These are phyloP conservation scores for Protomyces lactucae-debilis DNA, from an alignment of 1,139 yeast species.

Conservation along the genomic window DNA sequence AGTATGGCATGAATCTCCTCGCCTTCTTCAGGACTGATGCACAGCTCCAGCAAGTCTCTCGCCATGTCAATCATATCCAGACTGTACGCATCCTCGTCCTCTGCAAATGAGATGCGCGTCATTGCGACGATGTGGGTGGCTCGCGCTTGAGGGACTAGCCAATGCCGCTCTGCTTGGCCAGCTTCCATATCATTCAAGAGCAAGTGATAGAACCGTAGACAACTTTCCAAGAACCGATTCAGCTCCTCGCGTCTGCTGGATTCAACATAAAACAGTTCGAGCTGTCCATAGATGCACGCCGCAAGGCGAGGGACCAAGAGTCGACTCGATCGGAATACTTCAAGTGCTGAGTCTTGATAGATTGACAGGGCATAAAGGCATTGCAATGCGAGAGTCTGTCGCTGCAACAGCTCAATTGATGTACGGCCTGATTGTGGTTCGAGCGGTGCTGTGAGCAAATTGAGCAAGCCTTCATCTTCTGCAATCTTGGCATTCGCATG, in stretches of 20 bases:
- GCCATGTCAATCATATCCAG: conserved; percentile 25
- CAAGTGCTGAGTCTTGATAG: conserved; percentile 6
- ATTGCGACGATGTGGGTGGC: conserved; percentile 21
- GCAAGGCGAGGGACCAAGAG: conserved; percentile 15
- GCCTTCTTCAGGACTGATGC: conserved; percentile 30
- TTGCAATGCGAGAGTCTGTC: not conserved
- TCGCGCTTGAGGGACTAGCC: conserved; percentile 4
- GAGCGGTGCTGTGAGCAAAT: not conserved
- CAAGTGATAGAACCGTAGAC: conserved; percentile 14
- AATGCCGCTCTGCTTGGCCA: conserved; percentile 16
- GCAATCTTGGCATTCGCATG: not conserved
- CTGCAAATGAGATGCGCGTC: conserved; percentile 22
- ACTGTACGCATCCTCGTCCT: conserved; percentile 9
- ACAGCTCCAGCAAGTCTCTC: conserved; percentile 28
- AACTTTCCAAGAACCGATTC: not conserved
- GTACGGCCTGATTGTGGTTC: not conserved
- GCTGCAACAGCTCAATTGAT: not conserved
- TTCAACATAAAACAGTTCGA: conserved; percentile 2
- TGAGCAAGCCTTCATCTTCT: not conserved
- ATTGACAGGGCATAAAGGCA: conserved; percentile 9
- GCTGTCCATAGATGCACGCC: conserved; percentile 4
- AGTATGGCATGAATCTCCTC: conserved; percentile 26
- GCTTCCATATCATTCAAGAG: conserved; percentile 4
- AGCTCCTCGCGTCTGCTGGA: not conserved
- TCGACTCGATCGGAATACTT: conserved; percentile 1